Percentiles rank a stretch among this genome's conserved stretches.
These are phyloP conservation scores for Westerdykella ornata DNA, from an alignment of 2,329 filamentous ascomycete genomes.

Conservation along the genomic window DNA sequence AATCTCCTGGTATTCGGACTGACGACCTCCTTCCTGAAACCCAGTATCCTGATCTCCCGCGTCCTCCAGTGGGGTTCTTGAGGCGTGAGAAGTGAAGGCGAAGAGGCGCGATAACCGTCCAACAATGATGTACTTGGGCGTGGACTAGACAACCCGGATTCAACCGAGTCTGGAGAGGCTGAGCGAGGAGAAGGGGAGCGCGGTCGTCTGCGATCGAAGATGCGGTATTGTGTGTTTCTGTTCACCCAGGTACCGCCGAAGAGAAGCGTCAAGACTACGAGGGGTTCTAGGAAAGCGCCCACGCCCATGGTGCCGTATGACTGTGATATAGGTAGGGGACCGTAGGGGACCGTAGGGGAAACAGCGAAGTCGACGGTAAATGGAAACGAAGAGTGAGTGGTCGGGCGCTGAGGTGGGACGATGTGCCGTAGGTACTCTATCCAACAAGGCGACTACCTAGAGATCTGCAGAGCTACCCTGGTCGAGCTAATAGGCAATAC, in stretches of 20 bases:
- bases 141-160: conserved; percentile 39
- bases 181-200: conserved; percentile 22
- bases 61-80: conserved; percentile 47
- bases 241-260: conserved; percentile 59
- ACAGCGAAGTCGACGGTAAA: background rate
- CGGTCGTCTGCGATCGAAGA: conserved; percentile 26
- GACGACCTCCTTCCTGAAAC: conserved; percentile 44
- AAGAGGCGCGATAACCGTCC: conserved; percentile 22
- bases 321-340: too few species aligned
- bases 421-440: too few species aligned
- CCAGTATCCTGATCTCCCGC: conserved; percentile 44
- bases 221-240: conserved; percentile 40
- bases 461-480: too few species aligned
- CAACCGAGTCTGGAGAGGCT: conserved; percentile 36
- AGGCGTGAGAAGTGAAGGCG: conserved; percentile 38
- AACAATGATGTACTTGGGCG: conserved; percentile 32
- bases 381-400: background rate
- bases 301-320: conserved; percentile 47
- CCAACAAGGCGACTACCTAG: too few species aligned
- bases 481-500: too few species aligned
- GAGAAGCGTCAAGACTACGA: conserved; percentile 54
- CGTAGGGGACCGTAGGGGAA: background rate
- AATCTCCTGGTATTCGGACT: conserved; percentile 59
- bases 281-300: conserved; percentile 55
- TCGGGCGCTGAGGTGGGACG: too few species aligned